These are phyloP conservation scores for Tremella yokohamensis DNA, from an alignment of 768 basidiomycete species.

Conservation along the genomic window DNA sequence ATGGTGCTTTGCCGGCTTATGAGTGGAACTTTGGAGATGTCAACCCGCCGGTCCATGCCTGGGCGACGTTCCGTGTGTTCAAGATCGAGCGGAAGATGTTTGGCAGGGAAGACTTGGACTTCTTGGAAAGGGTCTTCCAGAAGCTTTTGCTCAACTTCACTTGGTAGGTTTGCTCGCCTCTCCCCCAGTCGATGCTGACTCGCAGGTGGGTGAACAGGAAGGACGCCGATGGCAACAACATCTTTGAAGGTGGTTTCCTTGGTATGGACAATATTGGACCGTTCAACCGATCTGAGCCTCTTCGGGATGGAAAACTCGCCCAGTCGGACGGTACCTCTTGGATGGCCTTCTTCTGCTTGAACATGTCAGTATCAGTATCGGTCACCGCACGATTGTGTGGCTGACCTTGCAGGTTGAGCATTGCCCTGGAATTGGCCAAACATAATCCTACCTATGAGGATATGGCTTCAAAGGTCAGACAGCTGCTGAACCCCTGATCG, in stretches of 20 bases:
- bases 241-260: slow-evolving; percentile 97
- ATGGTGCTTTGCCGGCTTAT: slow-evolving; percentile 97
- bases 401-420: slow-evolving; percentile 68
- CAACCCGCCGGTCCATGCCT: slow-evolving; percentile 98
- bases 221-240: slow-evolving; percentile 87
- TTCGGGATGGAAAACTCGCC: slow-evolving; percentile 87
- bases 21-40: slow-evolving; percentile 99
- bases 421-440: slow-evolving; percentile 94
- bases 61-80: slow-evolving; percentile 90
- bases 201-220: slow-evolving; percentile 96
- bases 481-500: slow-evolving; percentile 54
- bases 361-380: slow-evolving; percentile 63
- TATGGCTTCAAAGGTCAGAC: slow-evolving; percentile 95
- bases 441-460: slow-evolving; percentile 98
- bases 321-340: slow-evolving; percentile 98
- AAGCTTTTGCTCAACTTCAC: slow-evolving; percentile 9
- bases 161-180: slow-evolving; percentile 65
- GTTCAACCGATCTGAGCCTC: slow-evolving; percentile 94
- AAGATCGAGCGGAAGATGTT: slow-evolving; percentile 97
- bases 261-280: slow-evolving; percentile 97
- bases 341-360: slow-evolving; percentile 99
- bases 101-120: slow-evolving; percentile 81
- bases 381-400: neutral
- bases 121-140: slow-evolving; percentile 87
- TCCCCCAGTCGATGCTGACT: slow-evolving; percentile 7